Conservation (phyloP, 768 basidiomycete species). For the Leccinum aurantiacum region DNA sequence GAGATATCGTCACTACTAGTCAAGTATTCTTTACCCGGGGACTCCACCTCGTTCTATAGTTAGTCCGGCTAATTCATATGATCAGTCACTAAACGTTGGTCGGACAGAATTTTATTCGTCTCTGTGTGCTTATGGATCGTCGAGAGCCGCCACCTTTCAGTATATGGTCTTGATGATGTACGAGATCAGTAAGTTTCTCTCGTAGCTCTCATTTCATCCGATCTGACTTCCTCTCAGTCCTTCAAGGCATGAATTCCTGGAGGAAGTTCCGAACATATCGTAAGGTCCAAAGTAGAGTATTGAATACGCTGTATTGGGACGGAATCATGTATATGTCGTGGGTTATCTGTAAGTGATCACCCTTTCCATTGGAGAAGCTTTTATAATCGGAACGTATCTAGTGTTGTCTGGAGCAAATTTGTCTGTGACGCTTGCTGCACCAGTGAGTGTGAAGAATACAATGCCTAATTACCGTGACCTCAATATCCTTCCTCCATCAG, state of each 20-base stretch:
- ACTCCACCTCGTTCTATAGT: conserved; percentile 21
- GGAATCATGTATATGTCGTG: conserved; percentile 29
- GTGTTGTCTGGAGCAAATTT: conserved; percentile 18
- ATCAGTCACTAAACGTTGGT: background rate
- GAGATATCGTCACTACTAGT: conserved; percentile 9
- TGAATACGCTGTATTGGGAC: conserved; percentile 29
- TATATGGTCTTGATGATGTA: conserved; percentile 21
- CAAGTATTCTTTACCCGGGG: conserved; percentile 15
- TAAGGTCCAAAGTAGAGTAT: conserved; percentile 9
- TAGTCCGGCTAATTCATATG: conserved; percentile 6
- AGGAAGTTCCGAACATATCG: conserved; percentile 26
- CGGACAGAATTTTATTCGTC: conserved; percentile 23
- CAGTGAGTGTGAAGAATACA: conserved; percentile 12
- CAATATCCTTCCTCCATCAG: conserved; percentile 3
- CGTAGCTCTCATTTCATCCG: background rate
- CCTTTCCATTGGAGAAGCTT: background rate
- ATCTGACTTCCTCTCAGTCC: conserved; percentile 15
- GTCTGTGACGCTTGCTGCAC: conserved; percentile 18
- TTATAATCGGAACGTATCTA: conserved; percentile 4
- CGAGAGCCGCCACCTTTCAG: conserved; percentile 14
- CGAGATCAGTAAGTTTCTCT: conserved; percentile 21
- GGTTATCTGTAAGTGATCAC: conserved; percentile 16
- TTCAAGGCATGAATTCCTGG: conserved; percentile 27
- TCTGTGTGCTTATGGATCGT: conserved; percentile 14
- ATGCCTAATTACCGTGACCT: background rate